Percentiles rank a stretch among this genome's conserved stretches.
These are phyloP conservation scores for Mycena maculata DNA, from an alignment of 768 basidiomycete genomes.

Conservation along the genomic window DNA sequence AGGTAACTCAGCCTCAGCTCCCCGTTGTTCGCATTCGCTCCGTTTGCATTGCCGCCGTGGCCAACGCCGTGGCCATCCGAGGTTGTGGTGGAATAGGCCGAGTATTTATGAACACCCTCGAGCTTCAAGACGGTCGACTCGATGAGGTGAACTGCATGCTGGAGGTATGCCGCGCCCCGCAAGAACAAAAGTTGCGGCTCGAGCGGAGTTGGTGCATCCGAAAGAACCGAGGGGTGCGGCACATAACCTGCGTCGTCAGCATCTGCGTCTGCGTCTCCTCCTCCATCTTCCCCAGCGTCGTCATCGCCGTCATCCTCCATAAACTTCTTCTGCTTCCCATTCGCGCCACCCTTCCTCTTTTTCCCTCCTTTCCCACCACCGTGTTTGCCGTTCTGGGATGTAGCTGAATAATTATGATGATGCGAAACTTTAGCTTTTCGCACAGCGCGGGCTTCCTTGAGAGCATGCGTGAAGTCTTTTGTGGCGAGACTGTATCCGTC, in stretches of 20 bases:
- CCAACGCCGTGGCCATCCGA: conserved; percentile 19
- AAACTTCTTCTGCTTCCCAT: conserved; percentile 49
- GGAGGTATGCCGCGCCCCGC: conserved; percentile 85
- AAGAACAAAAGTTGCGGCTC: conserved; percentile 88
- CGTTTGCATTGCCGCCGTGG: conserved; percentile 21
- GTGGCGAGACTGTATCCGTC: conserved; percentile 82
- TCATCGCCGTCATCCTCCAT: conserved; percentile 47
- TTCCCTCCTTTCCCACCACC: conserved; percentile 54
- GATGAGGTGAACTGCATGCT: conserved; percentile 80
- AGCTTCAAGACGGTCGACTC: conserved; percentile 78
- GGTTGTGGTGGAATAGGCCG: conserved; percentile 43
- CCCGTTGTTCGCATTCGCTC: conserved; percentile 64
- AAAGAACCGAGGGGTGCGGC: conserved; percentile 79
- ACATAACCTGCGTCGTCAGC: conserved; percentile 51
- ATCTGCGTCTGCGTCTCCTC: conserved; percentile 21
- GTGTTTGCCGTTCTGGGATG: conserved; percentile 43
- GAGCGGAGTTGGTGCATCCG: conserved; percentile 87
- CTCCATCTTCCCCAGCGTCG: conserved; percentile 40
- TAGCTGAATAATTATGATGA: conserved; percentile 52
- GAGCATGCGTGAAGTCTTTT: conserved; percentile 84
- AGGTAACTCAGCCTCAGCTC: conserved; percentile 84
- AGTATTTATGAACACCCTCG: conserved; percentile 73
- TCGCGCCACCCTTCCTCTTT: conserved; percentile 63
- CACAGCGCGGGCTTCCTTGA: conserved; percentile 78
- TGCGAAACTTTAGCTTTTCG: conserved; percentile 75